Conservation (phyloP, 2,329 filamentous ascomycete genomes). For the Pseudogymnoascus sp. region DNA sequence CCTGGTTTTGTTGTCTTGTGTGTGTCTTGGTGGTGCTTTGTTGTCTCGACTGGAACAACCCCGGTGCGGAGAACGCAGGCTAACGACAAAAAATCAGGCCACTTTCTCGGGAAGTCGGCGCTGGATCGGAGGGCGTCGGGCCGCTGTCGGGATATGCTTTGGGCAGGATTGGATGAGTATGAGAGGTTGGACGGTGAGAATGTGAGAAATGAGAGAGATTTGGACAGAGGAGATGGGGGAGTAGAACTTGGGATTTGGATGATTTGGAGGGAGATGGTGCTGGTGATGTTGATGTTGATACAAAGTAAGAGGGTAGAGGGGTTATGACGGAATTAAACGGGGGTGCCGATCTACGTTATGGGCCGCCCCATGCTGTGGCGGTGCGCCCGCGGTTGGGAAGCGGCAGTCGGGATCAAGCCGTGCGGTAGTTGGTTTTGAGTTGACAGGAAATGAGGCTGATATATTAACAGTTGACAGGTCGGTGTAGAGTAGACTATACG, state of each 20-base stretch:
- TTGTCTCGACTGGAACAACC: neutral
- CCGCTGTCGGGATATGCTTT: neutral
- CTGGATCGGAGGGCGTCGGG: neutral
- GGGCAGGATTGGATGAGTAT: neutral
- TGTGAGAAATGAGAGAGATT: neutral
- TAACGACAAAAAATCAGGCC: conserved; percentile 2
- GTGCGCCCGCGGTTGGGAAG: neutral
- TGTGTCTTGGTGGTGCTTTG: neutral
- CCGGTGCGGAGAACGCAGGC: neutral
- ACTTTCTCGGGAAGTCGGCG: neutral
- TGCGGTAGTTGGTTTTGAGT: neutral
- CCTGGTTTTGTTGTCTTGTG: neutral
- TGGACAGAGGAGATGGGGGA: neutral
- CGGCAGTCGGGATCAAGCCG: neutral
- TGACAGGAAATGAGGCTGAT: neutral
- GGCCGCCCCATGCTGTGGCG: neutral
- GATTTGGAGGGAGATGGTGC: neutral
- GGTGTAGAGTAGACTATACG: neutral
- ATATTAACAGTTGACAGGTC: neutral
- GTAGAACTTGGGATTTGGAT: neutral
- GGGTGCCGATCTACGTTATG: neutral
- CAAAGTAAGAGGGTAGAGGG: neutral
- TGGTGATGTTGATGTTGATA: neutral
- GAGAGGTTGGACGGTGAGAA: neutral
- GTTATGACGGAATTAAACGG: neutral